Evolutionary conservation across 441 rosid genomes (phyloP).

Genomic region (Populus hybrid): DNA sequence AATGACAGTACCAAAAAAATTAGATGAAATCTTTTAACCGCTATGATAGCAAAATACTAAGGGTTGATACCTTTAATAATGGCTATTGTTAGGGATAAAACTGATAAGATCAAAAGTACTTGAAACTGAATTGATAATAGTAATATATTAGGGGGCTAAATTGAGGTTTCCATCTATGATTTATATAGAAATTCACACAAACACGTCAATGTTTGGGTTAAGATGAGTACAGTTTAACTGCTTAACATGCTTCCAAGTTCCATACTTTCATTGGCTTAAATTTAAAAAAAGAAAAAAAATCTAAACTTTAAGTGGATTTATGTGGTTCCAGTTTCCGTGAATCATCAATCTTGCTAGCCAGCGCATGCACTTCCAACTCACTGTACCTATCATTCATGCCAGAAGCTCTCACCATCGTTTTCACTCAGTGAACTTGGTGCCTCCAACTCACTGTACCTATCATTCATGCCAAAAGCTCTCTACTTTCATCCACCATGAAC

Average conservation of each 20-base stretch:
- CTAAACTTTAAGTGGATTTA: neutral
- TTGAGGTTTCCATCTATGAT: too few species aligned
- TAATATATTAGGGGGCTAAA: too few species aligned
- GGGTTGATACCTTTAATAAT: neutral
- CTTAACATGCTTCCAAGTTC: neutral
- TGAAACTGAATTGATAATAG: too few species aligned
- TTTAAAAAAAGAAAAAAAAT: too few species aligned
- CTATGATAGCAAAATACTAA: neutral
- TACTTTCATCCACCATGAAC: conserved; percentile 27
- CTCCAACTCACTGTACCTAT: neutral
- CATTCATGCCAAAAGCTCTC: conserved; percentile 8
- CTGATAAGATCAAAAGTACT: neutral
- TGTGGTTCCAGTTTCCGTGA: neutral
- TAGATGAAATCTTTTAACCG: neutral
- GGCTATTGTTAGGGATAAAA: neutral
- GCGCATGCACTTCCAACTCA: neutral
- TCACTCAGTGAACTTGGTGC: neutral
- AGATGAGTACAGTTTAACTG: neutral
- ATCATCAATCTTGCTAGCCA: neutral
- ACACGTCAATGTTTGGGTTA: neutral
- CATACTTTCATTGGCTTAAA: neutral
- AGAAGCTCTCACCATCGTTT: neutral
- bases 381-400: too few species aligned
- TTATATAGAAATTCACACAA: too few species aligned
- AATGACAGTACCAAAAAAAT: too few species aligned